Base-by-base conservation (phyloP, 192 early-diverging fungal genomes). In the Podila clonocystis region DNA sequence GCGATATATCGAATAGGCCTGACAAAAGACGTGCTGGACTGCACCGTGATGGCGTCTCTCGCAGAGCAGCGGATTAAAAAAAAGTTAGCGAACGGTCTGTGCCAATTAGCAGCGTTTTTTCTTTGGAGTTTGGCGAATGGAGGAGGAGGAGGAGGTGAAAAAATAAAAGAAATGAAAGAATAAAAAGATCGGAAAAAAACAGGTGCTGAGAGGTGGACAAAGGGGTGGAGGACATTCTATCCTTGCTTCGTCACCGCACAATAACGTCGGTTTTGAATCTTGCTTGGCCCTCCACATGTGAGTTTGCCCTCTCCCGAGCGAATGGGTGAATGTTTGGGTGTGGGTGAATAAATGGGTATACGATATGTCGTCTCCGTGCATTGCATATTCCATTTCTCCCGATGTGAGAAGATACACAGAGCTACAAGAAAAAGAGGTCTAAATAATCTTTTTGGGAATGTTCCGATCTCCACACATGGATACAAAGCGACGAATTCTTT, bases 341-440 rank as follows among this genome's bases (percentile, higher is more conserved):
- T 38, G 30, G 30, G 11, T 45, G 41, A 12, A 17, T 45, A 15
- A 15, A 17, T 28, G 61, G 20, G 28, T 52, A 48, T 29, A 17
- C 24, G 19, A 72, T 72, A 26, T 55, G 20, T 55, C 24, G 52
- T 55, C 60, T 49, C 31, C 70, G 67, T 73, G 72, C 45, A 66
- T 66, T 30, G 63, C 63, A 66, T 73, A 66, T 73, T 73, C 70
- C 70, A 72, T 72, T 65, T 28, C 38, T 29, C 34, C 52, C 63
- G 68, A 52, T 48, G 61, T 61, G 50, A 26, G 52, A 6, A 55
- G 52, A 22, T 22, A 24, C 24, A 55, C 24, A 24, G 22, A 55
- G 24, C 8, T 24, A 55, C 5, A 9, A 12, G 20, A 55, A 26
- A 55, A 55, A 55, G 19, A 52, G 50, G 50, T 36, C 34, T 7